Base-by-base conservation (phyloP, 1,284 basidiomycete species). In the Kwoniella shivajii region DNA sequence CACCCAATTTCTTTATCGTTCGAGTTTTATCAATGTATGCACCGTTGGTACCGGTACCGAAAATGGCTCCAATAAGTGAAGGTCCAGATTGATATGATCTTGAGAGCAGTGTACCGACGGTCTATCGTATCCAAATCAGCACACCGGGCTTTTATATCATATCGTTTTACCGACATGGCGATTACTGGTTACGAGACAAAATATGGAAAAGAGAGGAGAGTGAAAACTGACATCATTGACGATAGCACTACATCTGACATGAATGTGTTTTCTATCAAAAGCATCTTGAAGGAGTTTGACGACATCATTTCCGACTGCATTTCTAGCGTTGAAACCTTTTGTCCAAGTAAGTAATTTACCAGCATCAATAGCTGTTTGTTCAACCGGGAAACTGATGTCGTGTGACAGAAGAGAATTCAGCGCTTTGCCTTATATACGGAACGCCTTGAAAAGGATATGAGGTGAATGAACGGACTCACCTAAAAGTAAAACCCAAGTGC, bases 41-140 rank as follows among this genome's bases (percentile, higher is more conserved):
- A 42, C 95, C 95, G 74, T 99, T 99, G 6, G 96, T 99, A 10
- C 95, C 96, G 0, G 96, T 99, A 26, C 95, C 95, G 72, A 98
- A 98, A 71, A 98, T 99, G 61, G 87, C 88, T 45, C 71, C 95
- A 33, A 94, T 84, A 24, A 93, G 81, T 61, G 91, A 94, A 13
- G 89, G 89, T 18, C 94, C 94, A 20, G 86, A 84, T 47, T 89
- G 89, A 74, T 99, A 99, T 26, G 92, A 90, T 54, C 91, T 85
- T 9, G 94, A 95, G 37, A 99, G 82, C 34, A 97, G 84, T 1
- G 95, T 90, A 31, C 95, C 95, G 37, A 97, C 94, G 20, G 95
- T 97, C 90, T 93, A 54, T 6, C 6, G 11, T n/a, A n/a, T n/a
- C n/a, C n/a, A n/a, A n/a, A n/a, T n/a, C n/a, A n/a, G n/a, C n/a